Percentiles rank a stretch among this genome's conserved stretches.
Evolutionary conservation across 805 yeast species (phyloP).

Genomic region (Tetrapisispora arboricola): DNA sequence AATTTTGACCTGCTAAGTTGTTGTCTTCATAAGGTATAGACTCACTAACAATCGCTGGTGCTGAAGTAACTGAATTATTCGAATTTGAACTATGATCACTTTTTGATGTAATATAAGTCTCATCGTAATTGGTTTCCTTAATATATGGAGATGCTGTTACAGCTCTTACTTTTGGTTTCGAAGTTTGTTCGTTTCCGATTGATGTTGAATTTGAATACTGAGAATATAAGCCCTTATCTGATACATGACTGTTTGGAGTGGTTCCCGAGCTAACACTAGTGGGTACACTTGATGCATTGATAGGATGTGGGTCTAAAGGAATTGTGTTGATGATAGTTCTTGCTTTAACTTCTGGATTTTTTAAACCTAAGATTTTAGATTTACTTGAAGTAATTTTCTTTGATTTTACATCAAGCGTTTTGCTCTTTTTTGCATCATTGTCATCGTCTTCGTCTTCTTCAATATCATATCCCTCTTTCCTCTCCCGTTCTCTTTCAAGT

Average conservation of each 20-base stretch:
- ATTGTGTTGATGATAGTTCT: slow-evolving; percentile 66
- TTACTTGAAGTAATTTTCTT: background rate
- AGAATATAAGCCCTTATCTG: slow-evolving; percentile 1
- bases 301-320: slow-evolving; percentile 79
- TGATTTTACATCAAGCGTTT: background rate
- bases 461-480: slow-evolving; percentile 11
- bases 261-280: background rate
- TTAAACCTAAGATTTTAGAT: slow-evolving; percentile 32
- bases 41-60: background rate
- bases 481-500: slow-evolving; percentile 32
- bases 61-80: background rate
- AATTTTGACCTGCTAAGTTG: no score
- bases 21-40: background rate
- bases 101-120: background rate
- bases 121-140: background rate
- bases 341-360: slow-evolving; percentile 62
- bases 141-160: background rate
- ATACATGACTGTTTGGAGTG: slow-evolving; percentile 1
- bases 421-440: slow-evolving; percentile 12
- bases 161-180: background rate
- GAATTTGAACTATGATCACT: background rate
- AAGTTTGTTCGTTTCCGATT: background rate
- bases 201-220: slow-evolving; percentile 1
- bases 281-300: slow-evolving; percentile 25
- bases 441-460: slow-evolving; percentile 31